Conservation (phyloP, 2,329 filamentous ascomycete genomes). For the Colletotrichum liaoningense region DNA sequence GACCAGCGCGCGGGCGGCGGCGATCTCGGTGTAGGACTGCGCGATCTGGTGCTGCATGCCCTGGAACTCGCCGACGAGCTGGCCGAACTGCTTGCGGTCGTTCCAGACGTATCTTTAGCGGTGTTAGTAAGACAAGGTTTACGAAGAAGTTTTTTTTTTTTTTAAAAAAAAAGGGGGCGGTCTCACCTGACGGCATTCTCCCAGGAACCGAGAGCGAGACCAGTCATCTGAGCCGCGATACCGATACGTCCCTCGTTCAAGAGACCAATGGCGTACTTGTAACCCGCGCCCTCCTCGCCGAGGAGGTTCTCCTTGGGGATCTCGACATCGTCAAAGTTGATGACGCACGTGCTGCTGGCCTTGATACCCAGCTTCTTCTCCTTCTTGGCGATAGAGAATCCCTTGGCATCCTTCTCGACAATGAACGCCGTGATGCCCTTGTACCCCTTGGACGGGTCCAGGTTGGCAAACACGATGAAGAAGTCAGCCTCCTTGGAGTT, state of each 20-base stretch:
- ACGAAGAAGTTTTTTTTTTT: background rate
- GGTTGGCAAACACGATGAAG: constrained; percentile 98
- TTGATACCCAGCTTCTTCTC: constrained; percentile 99
- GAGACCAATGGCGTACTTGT: constrained; percentile 96
- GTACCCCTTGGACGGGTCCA: constrained; percentile 92
- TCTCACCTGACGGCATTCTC: constrained; percentile 87
- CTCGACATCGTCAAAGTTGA: constrained; percentile 97
- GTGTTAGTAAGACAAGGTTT: background rate
- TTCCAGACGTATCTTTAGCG: constrained; percentile 87
- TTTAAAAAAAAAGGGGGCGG: background rate
- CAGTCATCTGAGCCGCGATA: constrained; percentile 99
- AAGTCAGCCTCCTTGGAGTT: constrained; percentile 94
- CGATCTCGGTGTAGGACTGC: constrained; percentile 94
- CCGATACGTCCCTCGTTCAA: constrained; percentile 98
- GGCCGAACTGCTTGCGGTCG: constrained; percentile 96
- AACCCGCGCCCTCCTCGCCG: constrained; percentile 89
- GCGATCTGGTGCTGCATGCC: constrained; percentile 99
- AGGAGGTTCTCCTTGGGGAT: constrained; percentile 90
- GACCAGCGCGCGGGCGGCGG: constrained; percentile 89
- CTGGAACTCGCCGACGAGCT: constrained; percentile 95
- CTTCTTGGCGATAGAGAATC: constrained; percentile 98
- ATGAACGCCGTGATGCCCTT: constrained; percentile 97
- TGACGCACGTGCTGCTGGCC: constrained; percentile 94
- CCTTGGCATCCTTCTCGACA: constrained; percentile 88
- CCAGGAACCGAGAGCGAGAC: constrained; percentile 91